phyloP scores from a whole-genome alignment of 495 filamentous ascomycete genomes.

The Talaromyces borbonicus region DNA sequence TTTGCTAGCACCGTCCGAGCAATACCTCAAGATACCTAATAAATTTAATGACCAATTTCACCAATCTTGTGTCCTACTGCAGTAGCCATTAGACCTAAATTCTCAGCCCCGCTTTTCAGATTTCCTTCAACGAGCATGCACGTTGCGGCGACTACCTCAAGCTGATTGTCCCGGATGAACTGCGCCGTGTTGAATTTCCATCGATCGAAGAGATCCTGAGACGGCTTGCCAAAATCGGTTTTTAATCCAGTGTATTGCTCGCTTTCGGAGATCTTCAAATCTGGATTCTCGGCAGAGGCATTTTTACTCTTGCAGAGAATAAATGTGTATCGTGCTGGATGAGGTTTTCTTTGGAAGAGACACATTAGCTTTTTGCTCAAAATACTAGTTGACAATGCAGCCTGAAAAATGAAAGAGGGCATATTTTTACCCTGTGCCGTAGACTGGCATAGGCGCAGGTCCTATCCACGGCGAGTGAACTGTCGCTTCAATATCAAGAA shows the following conservation, averaged over 20 bases:
- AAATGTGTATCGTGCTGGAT: slow-evolving; percentile 8
- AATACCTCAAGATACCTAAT: not conserved
- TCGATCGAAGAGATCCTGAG: slow-evolving; percentile 9
- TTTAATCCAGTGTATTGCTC: not conserved
- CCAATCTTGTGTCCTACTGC: slow-evolving; percentile 6
- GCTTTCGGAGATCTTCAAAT: not conserved
- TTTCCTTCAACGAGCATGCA: slow-evolving; percentile 9
- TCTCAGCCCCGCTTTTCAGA: slow-evolving; percentile 3
- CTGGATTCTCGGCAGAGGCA: not conserved
- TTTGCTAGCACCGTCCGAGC: no score
- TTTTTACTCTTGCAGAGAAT: slow-evolving; percentile 6
- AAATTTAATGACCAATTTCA: not conserved
- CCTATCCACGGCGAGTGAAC: slow-evolving; percentile 4
- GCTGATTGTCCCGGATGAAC: slow-evolving; percentile 4
- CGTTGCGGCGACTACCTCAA: slow-evolving; percentile 8
- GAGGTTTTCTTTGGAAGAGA: slow-evolving; percentile 3
- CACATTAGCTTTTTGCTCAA: not conserved
- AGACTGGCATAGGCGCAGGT: slow-evolving; percentile 7
- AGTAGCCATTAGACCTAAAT: slow-evolving; percentile 1
- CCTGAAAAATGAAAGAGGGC: no score
- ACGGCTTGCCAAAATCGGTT: slow-evolving; percentile 3
- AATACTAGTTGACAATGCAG: no score
- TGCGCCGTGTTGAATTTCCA: slow-evolving; percentile 7
- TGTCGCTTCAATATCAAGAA: not conserved
- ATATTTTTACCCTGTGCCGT: slow-evolving; percentile 2